A percentile compares a stretch with the other conserved stretches of the same genome.
These are phyloP conservation scores for Pseudogymnoascus sp. DNA, from an alignment of 2,329 filamentous ascomycete species.

Conservation along the genomic window DNA sequence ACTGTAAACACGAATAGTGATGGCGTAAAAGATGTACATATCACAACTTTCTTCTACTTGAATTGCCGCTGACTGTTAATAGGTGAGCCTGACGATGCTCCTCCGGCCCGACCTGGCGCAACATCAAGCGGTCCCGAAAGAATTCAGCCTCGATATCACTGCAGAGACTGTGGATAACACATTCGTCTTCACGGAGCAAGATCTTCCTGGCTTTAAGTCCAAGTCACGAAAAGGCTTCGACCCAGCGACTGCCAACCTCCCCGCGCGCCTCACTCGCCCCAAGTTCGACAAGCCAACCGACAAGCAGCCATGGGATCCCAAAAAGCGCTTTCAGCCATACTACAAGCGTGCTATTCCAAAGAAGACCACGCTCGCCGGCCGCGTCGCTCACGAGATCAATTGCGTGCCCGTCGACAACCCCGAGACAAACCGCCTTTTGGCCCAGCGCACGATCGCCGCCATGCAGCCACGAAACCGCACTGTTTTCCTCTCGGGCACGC, in stretches of 20 bases:
- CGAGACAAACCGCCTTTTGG: conserved; percentile 56
- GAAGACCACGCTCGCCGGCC: conserved; percentile 66
- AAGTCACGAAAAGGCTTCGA: conserved; percentile 49
- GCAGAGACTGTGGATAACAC: conserved; percentile 68
- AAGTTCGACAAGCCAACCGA: conserved; percentile 38
- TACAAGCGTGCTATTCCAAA: conserved; percentile 69
- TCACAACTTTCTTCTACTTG: conserved; percentile 18
- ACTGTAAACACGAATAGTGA: conserved; percentile 44
- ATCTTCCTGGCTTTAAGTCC: conserved; percentile 67
- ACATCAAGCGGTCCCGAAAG: conserved; percentile 72
- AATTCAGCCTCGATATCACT: conserved; percentile 72
- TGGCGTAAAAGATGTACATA: conserved; percentile 35
- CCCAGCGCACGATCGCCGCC: conserved; percentile 47
- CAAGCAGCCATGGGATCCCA: conserved; percentile 34
- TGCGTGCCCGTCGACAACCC: conserved; percentile 64
- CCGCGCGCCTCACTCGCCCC: conserved; percentile 39
- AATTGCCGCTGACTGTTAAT: conserved; percentile 24
- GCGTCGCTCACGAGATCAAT: conserved; percentile 66
- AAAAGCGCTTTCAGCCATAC: conserved; percentile 51
- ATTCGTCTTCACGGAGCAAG: conserved; percentile 88
- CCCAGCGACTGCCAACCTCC: conserved; percentile 49
- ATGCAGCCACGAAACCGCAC: conserved; percentile 52
- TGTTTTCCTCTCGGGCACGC: conserved; percentile 26
- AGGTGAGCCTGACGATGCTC: conserved; percentile 52
- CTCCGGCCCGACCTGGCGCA: conserved; percentile 54